These are phyloP conservation scores for Fusarium sp. DNA, from an alignment of 2,329 filamentous ascomycete species.

Conservation along the genomic window DNA sequence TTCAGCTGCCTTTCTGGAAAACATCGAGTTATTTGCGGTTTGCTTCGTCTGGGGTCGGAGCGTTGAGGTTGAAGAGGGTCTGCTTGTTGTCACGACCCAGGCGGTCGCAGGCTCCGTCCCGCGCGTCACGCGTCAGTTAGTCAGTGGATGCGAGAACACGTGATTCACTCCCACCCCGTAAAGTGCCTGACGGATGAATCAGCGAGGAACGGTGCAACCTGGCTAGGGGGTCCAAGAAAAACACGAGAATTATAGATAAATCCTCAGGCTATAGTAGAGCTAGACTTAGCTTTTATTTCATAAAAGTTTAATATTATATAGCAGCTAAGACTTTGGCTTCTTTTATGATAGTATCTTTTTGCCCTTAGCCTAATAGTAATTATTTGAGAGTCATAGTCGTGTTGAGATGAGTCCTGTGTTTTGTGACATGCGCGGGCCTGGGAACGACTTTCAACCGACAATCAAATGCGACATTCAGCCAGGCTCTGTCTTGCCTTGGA, in stretches of 20 bases:
- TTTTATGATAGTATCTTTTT: too few species aligned
- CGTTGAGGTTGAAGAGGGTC: slow-evolving; percentile 26
- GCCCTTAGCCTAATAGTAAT: neutral
- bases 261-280: too few species aligned
- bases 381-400: too few species aligned
- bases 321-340: too few species aligned
- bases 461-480: too few species aligned
- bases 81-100: slow-evolving; percentile 45
- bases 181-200: slow-evolving; percentile 27
- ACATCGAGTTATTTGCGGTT: slow-evolving; percentile 43
- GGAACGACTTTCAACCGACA: too few species aligned
- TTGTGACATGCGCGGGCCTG: too few species aligned
- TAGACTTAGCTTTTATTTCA: too few species aligned
- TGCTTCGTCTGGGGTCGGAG: slow-evolving; percentile 24
- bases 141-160: slow-evolving; percentile 52
- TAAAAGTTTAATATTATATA: too few species aligned
- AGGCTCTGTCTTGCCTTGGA: too few species aligned
- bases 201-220: neutral
- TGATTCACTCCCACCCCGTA: slow-evolving; percentile 35
- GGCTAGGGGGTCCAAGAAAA: neutral
- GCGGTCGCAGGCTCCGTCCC: slow-evolving; percentile 30
- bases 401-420: too few species aligned
- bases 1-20: slow-evolving; percentile 39
- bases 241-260: too few species aligned
- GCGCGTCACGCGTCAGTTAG: slow-evolving; percentile 54